A percentile compares a stretch with the other conserved stretches of the same genome.
phyloP scores from a whole-genome alignment of 495 filamentous ascomycete genomes.

The Aspergillus avenaceus region DNA sequence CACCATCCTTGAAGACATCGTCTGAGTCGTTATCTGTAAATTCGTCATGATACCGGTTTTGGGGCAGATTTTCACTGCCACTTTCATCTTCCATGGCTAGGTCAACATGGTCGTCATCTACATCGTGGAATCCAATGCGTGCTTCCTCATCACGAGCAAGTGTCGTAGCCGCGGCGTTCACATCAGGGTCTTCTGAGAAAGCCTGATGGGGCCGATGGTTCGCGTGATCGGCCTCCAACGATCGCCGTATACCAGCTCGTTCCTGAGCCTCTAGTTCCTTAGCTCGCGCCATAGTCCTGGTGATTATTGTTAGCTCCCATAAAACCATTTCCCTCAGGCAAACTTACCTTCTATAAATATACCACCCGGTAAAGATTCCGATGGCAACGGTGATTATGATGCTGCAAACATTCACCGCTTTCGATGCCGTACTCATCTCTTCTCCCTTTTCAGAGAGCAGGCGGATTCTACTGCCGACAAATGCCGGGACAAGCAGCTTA shows the following conservation, averaged over 20 bases:
- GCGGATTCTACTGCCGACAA: conserved; percentile 73
- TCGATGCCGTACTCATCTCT: conserved; percentile 49
- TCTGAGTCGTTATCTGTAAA: conserved; percentile 56
- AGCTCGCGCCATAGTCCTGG: conserved; percentile 75
- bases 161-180: conserved; percentile 38
- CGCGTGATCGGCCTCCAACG: conserved; percentile 37
- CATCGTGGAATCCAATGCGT: conserved; percentile 42
- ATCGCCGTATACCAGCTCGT: conserved; percentile 44
- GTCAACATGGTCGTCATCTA: conserved; percentile 41
- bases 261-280: conserved; percentile 82
- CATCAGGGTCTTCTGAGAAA: conserved; percentile 45
- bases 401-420: conserved; percentile 72
- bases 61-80: conserved; percentile 21
- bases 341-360: conserved; percentile 72
- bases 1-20: conserved; percentile 40
- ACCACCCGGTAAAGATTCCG: conserved; percentile 71
- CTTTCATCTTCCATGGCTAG: conserved; percentile 38
- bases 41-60: conserved; percentile 44
- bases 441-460: conserved; percentile 64
- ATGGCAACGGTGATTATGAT: conserved; percentile 68
- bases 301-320: conserved; percentile 4
- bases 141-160: conserved; percentile 47
- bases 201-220: conserved; percentile 33
- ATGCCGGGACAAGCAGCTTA: conserved; percentile 87
- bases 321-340: no score